Conservation (phyloP, 345 rosid genomes). For the Camelina sativa region DNA sequence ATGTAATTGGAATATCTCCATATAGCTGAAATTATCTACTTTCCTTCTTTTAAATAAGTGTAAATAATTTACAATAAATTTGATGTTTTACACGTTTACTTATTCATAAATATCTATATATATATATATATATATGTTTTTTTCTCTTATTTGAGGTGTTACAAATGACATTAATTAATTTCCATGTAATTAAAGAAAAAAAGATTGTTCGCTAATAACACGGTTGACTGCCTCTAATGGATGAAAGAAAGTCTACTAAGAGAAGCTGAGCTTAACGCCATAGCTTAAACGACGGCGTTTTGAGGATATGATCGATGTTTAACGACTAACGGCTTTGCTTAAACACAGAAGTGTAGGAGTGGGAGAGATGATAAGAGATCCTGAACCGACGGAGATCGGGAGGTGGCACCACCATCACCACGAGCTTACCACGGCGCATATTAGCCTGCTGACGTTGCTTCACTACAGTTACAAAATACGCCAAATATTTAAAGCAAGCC, state of each 20-base stretch:
- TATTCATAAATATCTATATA: too few species aligned
- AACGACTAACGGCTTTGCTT: constrained; percentile 41
- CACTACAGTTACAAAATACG: constrained; percentile 29
- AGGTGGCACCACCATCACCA: constrained; percentile 38
- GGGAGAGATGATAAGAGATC: constrained; percentile 34
- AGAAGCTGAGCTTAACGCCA: constrained; percentile 49
- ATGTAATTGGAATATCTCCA: too few species aligned
- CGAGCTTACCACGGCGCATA: constrained; percentile 27
- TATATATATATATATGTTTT: too few species aligned
- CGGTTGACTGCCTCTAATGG: too few species aligned
- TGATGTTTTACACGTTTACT: too few species aligned
- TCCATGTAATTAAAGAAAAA: too few species aligned
- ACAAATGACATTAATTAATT: too few species aligned
- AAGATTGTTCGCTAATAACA: too few species aligned
- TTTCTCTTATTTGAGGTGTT: too few species aligned
- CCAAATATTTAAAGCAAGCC: constrained; percentile 5
- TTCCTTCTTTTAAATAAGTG: too few species aligned
- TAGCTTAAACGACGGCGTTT: constrained; percentile 43
- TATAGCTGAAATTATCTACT: too few species aligned
- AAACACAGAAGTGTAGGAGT: constrained; percentile 17
- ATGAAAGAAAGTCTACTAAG: constrained; percentile 35
- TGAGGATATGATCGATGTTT: constrained; percentile 8
- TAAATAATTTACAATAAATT: too few species aligned
- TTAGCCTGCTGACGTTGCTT: constrained; percentile 29
- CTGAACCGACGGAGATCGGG: constrained; percentile 29